Base-by-base conservation (phyloP, 805 yeast genomes). In the Spathaspora hagerdaliae region DNA sequence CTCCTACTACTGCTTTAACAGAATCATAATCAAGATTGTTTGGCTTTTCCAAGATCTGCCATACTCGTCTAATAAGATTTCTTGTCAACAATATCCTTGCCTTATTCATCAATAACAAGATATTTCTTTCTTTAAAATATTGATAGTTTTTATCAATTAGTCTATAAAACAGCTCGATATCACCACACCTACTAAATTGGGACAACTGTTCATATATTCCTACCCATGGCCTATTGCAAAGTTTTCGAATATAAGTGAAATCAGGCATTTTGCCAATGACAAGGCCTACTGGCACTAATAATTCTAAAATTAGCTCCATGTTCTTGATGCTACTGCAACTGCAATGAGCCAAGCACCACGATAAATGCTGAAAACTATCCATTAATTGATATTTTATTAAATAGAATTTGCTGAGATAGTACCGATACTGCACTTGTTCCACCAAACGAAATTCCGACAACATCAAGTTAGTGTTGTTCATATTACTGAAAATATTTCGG, bases 401-500 rank as follows among this genome's bases (percentile, higher is more conserved):
- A 54, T 79, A 76, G 49, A 72, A 84, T 38, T 79, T 69, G 3
- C 82, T 82, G 38, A 81, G 60, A 39, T 77, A 71, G 54, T 69
- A 81, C 40, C 85, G 59, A 57, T 79, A 82, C 42, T 74, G 76
- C 6, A 80, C 55, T 38, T 77, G 73, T 50, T 78, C 79, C 13
- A 71, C 59, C 36, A 54, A 65, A 3, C 71, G 57, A 36, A 73
- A 79, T n/a, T 65, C 59, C 3, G 51, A 51, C 43, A 72, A 71
- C 35, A 66, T 69, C 35, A 81, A 61, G 24, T 67, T 64, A 14
- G 82, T 69, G 40, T 78, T 77, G 52, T 75, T 78, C 67, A 82
- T 75, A 57, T 81, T 82, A 31, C 83, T 73, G 54, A 81, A 80
- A 35, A 82, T 79, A 52, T 82, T 81, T 32, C 80, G 73, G 60